phyloP scores from a whole-genome alignment of 2,329 filamentous ascomycete genomes.

The Pseudogymnoascus sp. region DNA sequence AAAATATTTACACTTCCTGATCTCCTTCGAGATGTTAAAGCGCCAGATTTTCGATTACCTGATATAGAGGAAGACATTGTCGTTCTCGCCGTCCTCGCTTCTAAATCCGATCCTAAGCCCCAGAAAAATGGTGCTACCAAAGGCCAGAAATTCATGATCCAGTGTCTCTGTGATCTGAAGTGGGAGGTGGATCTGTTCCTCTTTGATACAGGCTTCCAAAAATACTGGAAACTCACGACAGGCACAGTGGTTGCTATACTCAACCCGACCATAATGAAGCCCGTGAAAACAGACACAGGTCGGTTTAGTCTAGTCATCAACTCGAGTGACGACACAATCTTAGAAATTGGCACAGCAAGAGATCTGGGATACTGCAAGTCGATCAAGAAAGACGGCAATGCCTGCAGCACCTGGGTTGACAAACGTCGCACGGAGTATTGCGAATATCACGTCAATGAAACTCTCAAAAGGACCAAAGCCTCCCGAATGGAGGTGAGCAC shows the following conservation, averaged over 20 bases:
- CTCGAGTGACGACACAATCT: conserved; percentile 77
- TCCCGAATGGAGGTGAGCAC: conserved; percentile 73
- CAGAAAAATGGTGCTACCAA: conserved; percentile 44
- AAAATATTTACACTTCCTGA: conserved; percentile 72
- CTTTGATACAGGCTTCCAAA: conserved; percentile 82
- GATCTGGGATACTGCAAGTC: conserved; percentile 86
- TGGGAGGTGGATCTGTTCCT: conserved; percentile 89
- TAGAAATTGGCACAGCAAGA: conserved; percentile 77
- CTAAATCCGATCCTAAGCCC: conserved; percentile 71
- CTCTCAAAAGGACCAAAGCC: conserved; percentile 60
- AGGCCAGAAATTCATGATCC: conserved; percentile 77
- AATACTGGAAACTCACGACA: conserved; percentile 87
- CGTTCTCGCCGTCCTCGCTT: conserved; percentile 77
- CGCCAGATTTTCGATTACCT: conserved; percentile 73
- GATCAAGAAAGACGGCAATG: conserved; percentile 72
- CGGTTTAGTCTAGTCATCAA: conserved; percentile 79
- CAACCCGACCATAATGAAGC: conserved; percentile 86
- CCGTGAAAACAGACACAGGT: conserved; percentile 69
- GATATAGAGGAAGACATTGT: conserved; percentile 82
- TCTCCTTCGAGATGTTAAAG: conserved; percentile 71
- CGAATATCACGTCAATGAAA: conserved; percentile 82
- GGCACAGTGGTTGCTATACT: conserved; percentile 90
- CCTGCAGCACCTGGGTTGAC: conserved; percentile 81
- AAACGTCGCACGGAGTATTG: conserved; percentile 81
- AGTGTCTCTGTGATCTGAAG: conserved; percentile 79